These are phyloP conservation scores for Cornus florida DNA, from an alignment of 148 eudicot species.

Conservation along the genomic window DNA sequence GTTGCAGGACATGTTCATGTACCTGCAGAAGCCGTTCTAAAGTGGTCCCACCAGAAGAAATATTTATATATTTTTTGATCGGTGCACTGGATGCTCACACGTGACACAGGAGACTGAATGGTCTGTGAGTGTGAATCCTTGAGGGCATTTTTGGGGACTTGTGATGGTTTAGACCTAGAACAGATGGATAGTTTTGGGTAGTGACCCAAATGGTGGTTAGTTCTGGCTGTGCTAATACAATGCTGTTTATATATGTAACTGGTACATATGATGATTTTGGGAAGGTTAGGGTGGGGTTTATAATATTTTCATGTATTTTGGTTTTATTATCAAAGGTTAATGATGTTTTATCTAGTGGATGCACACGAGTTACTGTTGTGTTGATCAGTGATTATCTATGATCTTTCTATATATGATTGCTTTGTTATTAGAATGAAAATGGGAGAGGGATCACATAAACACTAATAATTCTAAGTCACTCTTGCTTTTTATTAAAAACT, in stretches of 20 bases:
- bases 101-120: neutral
- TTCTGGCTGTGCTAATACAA: neutral
- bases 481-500: no score
- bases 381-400: no score
- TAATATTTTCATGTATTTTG: neutral
- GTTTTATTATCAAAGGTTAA: neutral
- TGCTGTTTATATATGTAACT: neutral
- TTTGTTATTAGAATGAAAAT: no score
- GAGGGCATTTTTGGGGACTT: neutral
- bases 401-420: no score
- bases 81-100: neutral
- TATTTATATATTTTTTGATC: neutral
- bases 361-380: no score
- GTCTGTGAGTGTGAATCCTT: neutral
- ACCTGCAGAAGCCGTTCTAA: constrained; percentile 36
- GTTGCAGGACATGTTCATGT: constrained; percentile 51
- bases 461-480: no score
- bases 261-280: neutral
- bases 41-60: neutral
- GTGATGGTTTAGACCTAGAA: neutral
- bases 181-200: neutral
- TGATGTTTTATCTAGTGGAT: neutral
- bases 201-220: neutral
- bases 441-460: no score
- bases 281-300: neutral